Evolutionary conservation across 805 yeast genomes (phyloP).

Genomic region (Brettanomyces bruxellensis): DNA sequence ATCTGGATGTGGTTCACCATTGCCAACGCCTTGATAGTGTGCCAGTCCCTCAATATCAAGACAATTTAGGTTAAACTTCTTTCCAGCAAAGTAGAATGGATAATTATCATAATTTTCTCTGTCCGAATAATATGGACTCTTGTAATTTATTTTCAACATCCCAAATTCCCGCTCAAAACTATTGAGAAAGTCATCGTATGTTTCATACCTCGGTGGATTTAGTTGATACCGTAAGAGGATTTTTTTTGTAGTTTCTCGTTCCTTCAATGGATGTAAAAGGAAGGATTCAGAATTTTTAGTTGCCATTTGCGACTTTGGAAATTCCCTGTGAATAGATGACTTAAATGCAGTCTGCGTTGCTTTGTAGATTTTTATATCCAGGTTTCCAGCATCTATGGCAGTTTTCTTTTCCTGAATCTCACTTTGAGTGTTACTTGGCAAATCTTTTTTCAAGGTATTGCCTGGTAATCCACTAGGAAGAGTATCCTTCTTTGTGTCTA

Average conservation of each 20-base stretch:
- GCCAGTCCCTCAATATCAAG: slow-evolving; percentile 21
- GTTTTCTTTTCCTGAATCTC: no score
- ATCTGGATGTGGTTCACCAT: neutral
- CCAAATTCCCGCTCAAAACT: slow-evolving; percentile 34
- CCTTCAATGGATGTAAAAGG: neutral
- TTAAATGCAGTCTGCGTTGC: slow-evolving; percentile 8
- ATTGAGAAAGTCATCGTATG: slow-evolving; percentile 13
- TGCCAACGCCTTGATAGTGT: slow-evolving; percentile 5
- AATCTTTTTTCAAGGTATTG: no score
- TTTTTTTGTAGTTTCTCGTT: neutral
- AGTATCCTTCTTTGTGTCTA: no score
- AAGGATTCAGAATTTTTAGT: neutral
- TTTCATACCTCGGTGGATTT: slow-evolving; percentile 11
- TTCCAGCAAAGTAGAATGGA: slow-evolving; percentile 63
- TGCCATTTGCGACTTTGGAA: neutral
- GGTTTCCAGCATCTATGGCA: slow-evolving; percentile 2
- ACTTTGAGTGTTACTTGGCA: no score
- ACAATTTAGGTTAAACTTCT: slow-evolving; percentile 41
- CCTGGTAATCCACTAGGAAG: no score
- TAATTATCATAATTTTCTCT: slow-evolving; percentile 39
- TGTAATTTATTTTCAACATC: slow-evolving; percentile 42
- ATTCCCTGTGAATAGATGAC: neutral
- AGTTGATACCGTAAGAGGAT: slow-evolving; percentile 1
- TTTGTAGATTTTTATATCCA: slow-evolving; percentile 7
- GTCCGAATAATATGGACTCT: slow-evolving; percentile 56